phyloP scores from a whole-genome alignment of 805 yeast species.

The Schwanniomyces polymorphus region DNA sequence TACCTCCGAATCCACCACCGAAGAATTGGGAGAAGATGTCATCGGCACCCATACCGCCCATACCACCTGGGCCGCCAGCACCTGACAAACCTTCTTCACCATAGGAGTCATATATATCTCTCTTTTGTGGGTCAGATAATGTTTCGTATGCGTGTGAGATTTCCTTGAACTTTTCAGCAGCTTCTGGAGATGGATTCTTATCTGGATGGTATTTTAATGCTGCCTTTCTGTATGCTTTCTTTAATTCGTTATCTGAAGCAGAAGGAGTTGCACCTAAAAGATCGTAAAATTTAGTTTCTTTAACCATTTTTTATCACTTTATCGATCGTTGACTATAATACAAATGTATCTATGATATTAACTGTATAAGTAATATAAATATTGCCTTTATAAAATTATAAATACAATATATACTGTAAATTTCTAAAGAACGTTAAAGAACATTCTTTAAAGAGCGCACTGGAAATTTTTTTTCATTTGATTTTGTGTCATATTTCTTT shows the following conservation, averaged over 20 bases:
- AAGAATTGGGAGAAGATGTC: constrained; percentile 81
- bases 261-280: constrained; percentile 67
- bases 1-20: constrained; percentile 60
- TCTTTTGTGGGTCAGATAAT: constrained; percentile 83
- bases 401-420: background rate
- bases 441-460: background rate
- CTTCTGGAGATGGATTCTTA: constrained; percentile 82
- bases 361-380: background rate
- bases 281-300: constrained; percentile 78
- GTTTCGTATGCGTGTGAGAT: constrained; percentile 85
- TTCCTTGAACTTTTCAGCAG: constrained; percentile 94
- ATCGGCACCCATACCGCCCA: constrained; percentile 64
- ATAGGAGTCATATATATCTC: constrained; percentile 82
- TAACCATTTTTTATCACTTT: constrained; percentile 56
- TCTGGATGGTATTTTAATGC: constrained; percentile 85
- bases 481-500: constrained; percentile 6
- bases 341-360: background rate
- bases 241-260: constrained; percentile 70
- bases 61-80: constrained; percentile 61
- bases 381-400: background rate
- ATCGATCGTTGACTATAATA: constrained; percentile 1
- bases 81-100: constrained; percentile 93
- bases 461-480: constrained; percentile 4
- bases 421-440: background rate
- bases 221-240: constrained; percentile 79